These are phyloP conservation scores for Tilletiaria anomala DNA, from an alignment of 1,284 basidiomycete species.

Conservation along the genomic window DNA sequence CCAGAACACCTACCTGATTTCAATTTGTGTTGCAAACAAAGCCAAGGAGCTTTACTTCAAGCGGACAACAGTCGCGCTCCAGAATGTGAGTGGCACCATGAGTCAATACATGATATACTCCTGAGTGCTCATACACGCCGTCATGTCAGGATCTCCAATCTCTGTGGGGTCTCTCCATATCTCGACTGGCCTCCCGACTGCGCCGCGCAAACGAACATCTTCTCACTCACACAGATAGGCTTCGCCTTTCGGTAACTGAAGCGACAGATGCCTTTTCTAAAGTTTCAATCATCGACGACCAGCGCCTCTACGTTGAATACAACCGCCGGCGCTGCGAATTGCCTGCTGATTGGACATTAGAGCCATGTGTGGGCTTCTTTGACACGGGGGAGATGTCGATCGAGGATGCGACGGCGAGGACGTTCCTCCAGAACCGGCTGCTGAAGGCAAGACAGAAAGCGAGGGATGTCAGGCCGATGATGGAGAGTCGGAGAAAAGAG, in stretches of 20 bases:
- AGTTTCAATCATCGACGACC: slow-evolving; percentile 10
- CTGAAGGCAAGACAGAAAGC: slow-evolving; percentile 11
- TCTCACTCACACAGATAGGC: background rate
- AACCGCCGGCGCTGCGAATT: slow-evolving; percentile 18
- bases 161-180: slow-evolving; percentile 15
- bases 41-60: slow-evolving; percentile 17
- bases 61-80: slow-evolving; percentile 10
- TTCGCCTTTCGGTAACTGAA: background rate
- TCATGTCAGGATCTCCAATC: slow-evolving; percentile 7
- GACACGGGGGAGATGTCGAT: slow-evolving; percentile 19
- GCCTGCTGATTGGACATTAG: slow-evolving; percentile 15
- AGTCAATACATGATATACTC: background rate
- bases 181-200: slow-evolving; percentile 6
- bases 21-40: slow-evolving; percentile 15
- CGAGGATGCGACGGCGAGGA: slow-evolving; percentile 10
- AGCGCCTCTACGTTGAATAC: slow-evolving; percentile 13
- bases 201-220: slow-evolving; percentile 4
- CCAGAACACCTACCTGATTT: slow-evolving; percentile 19
- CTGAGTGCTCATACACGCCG: too few relatives aligned
- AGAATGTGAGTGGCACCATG: slow-evolving; percentile 4
- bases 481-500: slow-evolving; percentile 13
- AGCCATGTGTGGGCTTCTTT: slow-evolving; percentile 24
- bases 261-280: slow-evolving; percentile 1
- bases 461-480: slow-evolving; percentile 12
- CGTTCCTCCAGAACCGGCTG: slow-evolving; percentile 17